Evolutionary conservation across 2,329 filamentous ascomycete genomes (phyloP).

Genomic region (Lasiodiplodia sp.): DNA sequence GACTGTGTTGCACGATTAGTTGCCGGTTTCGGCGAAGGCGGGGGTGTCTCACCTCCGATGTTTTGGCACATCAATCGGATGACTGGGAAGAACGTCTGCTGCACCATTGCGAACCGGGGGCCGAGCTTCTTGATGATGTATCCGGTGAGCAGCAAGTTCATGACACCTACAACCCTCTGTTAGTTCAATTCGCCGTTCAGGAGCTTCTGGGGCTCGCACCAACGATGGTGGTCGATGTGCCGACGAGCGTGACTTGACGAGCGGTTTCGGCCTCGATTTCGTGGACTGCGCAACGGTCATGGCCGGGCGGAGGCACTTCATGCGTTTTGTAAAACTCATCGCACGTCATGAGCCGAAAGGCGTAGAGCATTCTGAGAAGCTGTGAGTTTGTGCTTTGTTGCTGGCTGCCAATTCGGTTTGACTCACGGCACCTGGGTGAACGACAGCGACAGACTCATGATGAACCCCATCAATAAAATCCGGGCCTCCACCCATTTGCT

Average conservation of each 20-base stretch:
- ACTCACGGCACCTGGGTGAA: constrained; percentile 56
- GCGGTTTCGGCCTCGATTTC: constrained; percentile 72
- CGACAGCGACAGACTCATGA: constrained; percentile 62
- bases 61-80: constrained; percentile 70
- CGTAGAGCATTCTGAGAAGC: constrained; percentile 58
- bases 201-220: constrained; percentile 45
- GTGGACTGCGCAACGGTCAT: constrained; percentile 65
- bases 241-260: constrained; percentile 68
- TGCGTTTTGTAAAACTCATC: constrained; percentile 71
- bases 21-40: not conserved
- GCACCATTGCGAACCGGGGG: constrained; percentile 66
- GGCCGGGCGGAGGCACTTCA: constrained; percentile 55
- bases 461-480: constrained; percentile 65
- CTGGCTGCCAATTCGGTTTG: not conserved
- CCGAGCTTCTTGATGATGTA: constrained; percentile 72
- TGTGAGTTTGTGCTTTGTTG: not conserved
- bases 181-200: not conserved
- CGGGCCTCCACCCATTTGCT: constrained; percentile 47
- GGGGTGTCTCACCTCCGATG: constrained; percentile 51
- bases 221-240: constrained; percentile 72
- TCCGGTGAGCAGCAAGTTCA: constrained; percentile 72
- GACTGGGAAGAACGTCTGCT: constrained; percentile 70
- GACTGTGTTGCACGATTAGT: constrained; percentile 46
- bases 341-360: constrained; percentile 76
- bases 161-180: constrained; percentile 42